Percentiles rank a stretch among this genome's conserved stretches.
phyloP scores from a whole-genome alignment of 1,284 basidiomycete genomes.

The Cryptococcus floricola region DNA sequence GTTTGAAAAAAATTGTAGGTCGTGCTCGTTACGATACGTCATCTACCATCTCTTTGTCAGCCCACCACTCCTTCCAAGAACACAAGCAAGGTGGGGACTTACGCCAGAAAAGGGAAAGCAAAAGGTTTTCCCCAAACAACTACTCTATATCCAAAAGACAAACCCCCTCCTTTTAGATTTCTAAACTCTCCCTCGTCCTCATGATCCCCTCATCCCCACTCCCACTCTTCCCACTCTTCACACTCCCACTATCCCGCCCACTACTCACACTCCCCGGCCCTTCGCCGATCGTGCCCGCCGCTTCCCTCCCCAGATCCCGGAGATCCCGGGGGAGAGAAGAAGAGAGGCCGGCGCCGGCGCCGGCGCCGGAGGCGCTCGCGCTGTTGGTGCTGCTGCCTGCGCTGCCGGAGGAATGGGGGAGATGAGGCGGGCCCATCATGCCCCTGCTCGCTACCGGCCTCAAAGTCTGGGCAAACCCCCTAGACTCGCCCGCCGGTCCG shows the following conservation, averaged over 20 bases:
- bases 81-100: too few species aligned
- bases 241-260: slow-evolving; percentile 1
- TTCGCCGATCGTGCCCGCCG: background rate
- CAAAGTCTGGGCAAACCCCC: slow-evolving; percentile 21
- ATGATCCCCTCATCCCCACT: slow-evolving; percentile 6
- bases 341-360: background rate
- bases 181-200: slow-evolving; percentile 29
- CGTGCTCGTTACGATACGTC: background rate
- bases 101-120: too few species aligned
- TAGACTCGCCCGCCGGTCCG: slow-evolving; percentile 43
- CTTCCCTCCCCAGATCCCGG: background rate
- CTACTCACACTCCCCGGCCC: slow-evolving; percentile 1
- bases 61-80: background rate
- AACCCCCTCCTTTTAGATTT: slow-evolving; percentile 6
- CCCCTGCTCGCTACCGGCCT: slow-evolving; percentile 14
- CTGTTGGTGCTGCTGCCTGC: slow-evolving; percentile 9
- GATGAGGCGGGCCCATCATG: slow-evolving; percentile 9
- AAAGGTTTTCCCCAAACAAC: too few species aligned
- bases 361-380: too few species aligned
- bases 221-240: background rate
- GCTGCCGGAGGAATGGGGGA: slow-evolving; percentile 23
- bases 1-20: background rate
- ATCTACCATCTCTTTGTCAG: background rate
- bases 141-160: too few species aligned
- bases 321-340: too few species aligned